Evolutionary conservation across 306 rosid genomes (phyloP), one percentile per base, ranked within the genome.

Genomic region (Acmispon strigosus): DNA sequence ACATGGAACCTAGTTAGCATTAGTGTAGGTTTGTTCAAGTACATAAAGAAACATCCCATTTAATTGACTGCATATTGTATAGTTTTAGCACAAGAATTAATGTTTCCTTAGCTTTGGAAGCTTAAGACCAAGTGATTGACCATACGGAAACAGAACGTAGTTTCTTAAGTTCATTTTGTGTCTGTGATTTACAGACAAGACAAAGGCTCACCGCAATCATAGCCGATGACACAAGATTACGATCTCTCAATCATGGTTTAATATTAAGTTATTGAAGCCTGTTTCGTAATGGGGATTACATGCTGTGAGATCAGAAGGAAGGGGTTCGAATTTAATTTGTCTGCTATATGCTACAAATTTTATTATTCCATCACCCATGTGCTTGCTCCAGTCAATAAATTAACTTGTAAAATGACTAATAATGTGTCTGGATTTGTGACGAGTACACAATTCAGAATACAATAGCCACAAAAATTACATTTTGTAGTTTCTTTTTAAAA

Each of bases 201-300:
- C 90, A 84, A 76, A 7, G 54, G 54, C 64, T 77, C 19, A 59
- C 83, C 86, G 77, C 82, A 82, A 81, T 83, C 80, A 75, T 72
- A 67, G 92, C 86, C 48, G 79, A 83, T 80, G 58, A 81, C 73
- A 81, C 73, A 79, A 84, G 89, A 86, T 86, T 80, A 83, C 74
- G 84, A 87, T 87, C 82, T 70, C 82, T 42, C 83, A 84, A 86
- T 84, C 83, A 82, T 89, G 69, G 15, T 60, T 66, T 70, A 29
- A 10, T 39, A 24, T 68, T 84, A 12, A 22, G 5, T 76, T 66
- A 76, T 63, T 52, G 44, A 63, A 47, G 17, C 24, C 43, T 48
- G 69, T 58, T 67, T 16, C 47, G 48, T 51, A 20, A 44, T 43
- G 45, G 74, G 75, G 76, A 75, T 72, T 80, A 69, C 65, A 39